Evolutionary conservation across 805 yeast species (phyloP).

Genomic region (Wickerhamomyces bisporus): DNA sequence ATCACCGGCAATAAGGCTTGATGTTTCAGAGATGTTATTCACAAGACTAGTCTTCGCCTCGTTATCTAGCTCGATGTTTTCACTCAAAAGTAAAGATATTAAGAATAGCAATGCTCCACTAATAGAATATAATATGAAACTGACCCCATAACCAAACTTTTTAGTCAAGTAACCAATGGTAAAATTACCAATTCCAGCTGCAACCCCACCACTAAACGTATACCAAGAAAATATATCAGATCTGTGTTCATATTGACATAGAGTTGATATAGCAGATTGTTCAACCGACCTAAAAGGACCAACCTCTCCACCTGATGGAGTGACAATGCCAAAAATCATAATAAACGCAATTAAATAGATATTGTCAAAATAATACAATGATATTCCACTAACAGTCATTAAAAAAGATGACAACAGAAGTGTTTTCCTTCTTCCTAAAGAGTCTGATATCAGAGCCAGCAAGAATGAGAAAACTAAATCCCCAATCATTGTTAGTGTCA

Average conservation of each 20-base stretch:
- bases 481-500: slow-evolving; percentile 45
- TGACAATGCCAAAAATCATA: slow-evolving; percentile 45
- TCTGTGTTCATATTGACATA: slow-evolving; percentile 35
- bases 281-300: slow-evolving; percentile 58
- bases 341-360: slow-evolving; percentile 31
- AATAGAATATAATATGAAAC: slow-evolving; percentile 11
- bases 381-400: slow-evolving; percentile 40
- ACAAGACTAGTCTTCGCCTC: slow-evolving; percentile 3
- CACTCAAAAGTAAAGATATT: slow-evolving; percentile 5
- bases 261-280: slow-evolving; percentile 45
- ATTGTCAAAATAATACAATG: slow-evolving; percentile 31
- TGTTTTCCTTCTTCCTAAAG: slow-evolving; percentile 38
- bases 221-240: slow-evolving; percentile 59
- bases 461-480: slow-evolving; percentile 45
- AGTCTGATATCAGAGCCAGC: slow-evolving; percentile 42
- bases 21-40: neutral
- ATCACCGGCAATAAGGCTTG: slow-evolving; percentile 1
- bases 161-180: slow-evolving; percentile 31
- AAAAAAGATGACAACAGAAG: slow-evolving; percentile 34
- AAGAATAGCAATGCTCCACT: slow-evolving; percentile 4
- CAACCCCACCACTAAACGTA: slow-evolving; percentile 41
- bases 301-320: slow-evolving; percentile 55
- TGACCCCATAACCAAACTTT: slow-evolving; percentile 6
- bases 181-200: slow-evolving; percentile 43
- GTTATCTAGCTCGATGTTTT: slow-evolving; percentile 11